Base-by-base conservation (phyloP, 495 filamentous ascomycete species). In the Eremomyces bilateralis region DNA sequence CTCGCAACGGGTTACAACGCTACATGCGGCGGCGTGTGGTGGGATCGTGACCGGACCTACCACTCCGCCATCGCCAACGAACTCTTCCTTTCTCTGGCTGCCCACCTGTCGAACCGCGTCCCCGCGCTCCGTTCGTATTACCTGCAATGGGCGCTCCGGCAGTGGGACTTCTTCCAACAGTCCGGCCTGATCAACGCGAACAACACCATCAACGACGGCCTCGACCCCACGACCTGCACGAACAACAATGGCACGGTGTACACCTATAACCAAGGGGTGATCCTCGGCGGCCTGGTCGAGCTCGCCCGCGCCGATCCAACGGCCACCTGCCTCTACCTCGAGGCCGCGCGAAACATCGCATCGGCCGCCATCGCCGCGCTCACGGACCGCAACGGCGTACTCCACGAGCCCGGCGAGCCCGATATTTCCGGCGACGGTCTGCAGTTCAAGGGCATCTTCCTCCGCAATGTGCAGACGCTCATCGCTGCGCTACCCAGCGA, bases 361-460 rank as follows among this genome's bases (percentile, higher is more conserved):
- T 58, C 58, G 16, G 74, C 73, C 8, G 71, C 72, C 6, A 68
- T 83, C 35, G 46, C 42, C 33, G 47, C 48, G 12, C 59, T 81
- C n/a, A 54, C 59, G 12, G 64, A 71, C 44, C 42, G 47, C 1
- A 59, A 67, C 37, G 70, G 73, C 21, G 59, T 85, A 27, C 53
- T 76, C 6, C 66, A 62, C 44, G 78, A 83, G 31, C 40, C 50
- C 10, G 76, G 71, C 42, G 76, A 80, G 45, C 71, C 70, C 0
- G 48, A 63, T 38, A 76, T 72, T 29, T 73, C 65, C 19, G 56
- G 43, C 10, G 67, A 79, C 40, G 75, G 62, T 1, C 53, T 59
- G 6, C 73, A 80, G 48, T 85, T 85, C 65, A 85, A 83, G 56
- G 79, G 78, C 20, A 63, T 81, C 15, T 81, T 82, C 47, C 41